These are phyloP conservation scores for Prinsepia uniflora DNA, from an alignment of 306 rosid genomes.

Conservation along the genomic window DNA sequence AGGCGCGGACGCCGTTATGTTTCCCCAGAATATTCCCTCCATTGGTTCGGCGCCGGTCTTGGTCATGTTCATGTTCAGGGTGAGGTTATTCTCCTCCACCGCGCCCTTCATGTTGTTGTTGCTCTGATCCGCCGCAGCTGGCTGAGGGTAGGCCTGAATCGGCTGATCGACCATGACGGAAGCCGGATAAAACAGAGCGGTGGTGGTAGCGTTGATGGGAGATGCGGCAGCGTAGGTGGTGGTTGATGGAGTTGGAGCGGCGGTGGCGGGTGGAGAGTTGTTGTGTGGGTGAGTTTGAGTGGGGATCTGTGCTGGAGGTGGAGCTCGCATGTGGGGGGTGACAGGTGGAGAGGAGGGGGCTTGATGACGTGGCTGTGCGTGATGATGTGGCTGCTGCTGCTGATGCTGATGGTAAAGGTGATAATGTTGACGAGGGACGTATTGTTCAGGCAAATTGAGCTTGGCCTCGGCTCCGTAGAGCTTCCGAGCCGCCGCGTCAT, in stretches of 20 bases:
- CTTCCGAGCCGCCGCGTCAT: slow-evolving; percentile 71
- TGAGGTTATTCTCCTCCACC: background rate
- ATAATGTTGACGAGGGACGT: background rate
- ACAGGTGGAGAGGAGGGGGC: background rate
- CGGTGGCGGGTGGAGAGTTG: too few species aligned
- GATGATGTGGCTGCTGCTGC: background rate
- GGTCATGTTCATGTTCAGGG: too few species aligned
- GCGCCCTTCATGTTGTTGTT: background rate
- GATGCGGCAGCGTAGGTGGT: too few species aligned
- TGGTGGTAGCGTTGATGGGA: too few species aligned
- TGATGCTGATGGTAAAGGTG: background rate
- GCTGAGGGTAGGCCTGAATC: background rate
- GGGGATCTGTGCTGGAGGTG: background rate
- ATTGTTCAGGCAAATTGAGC: slow-evolving; percentile 59
- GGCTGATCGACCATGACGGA: background rate
- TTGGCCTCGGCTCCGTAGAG: slow-evolving; percentile 77
- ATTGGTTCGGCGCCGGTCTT: slow-evolving; percentile 6
- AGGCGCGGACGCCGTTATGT: slow-evolving; percentile 29
- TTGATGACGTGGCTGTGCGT: background rate
- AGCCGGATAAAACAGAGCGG: too few species aligned
- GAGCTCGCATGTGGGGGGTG: background rate
- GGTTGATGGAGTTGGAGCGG: too few species aligned
- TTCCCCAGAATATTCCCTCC: slow-evolving; percentile 35
- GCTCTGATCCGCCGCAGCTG: background rate
- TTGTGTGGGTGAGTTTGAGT: background rate